Percentiles rank a stretch among this genome's conserved stretches.
phyloP scores from a whole-genome alignment of 2,329 filamentous ascomycete species.

The Sclerotinia spermophila region DNA sequence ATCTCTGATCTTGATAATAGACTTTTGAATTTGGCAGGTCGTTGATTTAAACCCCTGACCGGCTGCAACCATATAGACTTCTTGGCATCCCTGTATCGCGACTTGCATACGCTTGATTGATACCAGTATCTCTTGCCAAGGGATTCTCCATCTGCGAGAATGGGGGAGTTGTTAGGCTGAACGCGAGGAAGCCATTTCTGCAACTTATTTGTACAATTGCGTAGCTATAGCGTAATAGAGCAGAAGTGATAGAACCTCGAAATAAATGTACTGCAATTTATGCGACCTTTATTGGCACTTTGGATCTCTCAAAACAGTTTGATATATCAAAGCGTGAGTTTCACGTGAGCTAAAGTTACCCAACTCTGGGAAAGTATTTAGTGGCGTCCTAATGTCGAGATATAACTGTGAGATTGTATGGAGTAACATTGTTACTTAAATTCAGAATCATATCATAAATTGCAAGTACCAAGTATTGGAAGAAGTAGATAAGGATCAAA shows the following conservation, averaged over 20 bases:
- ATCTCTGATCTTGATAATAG: background rate
- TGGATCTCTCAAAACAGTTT: background rate
- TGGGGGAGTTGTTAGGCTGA: background rate
- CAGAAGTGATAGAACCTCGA: background rate
- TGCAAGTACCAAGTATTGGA: background rate
- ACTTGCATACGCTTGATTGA: background rate
- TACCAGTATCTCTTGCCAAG: background rate
- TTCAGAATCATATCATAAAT: background rate
- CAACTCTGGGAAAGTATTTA: background rate
- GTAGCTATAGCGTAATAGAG: background rate
- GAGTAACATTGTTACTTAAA: background rate
- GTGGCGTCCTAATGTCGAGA: background rate
- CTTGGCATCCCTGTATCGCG: background rate
- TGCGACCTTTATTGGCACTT: background rate
- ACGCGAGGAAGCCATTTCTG: background rate
- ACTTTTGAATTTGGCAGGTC: conserved; percentile 4
- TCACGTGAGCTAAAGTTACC: background rate
- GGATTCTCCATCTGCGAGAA: background rate
- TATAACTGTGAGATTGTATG: background rate
- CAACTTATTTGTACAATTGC: background rate
- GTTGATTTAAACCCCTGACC: background rate
- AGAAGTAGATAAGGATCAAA: background rate
- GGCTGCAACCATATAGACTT: background rate
- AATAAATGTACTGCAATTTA: background rate
- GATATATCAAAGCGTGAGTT: background rate